phyloP scores from a whole-genome alignment of 345 rosid genomes.

The Linum tenue region DNA sequence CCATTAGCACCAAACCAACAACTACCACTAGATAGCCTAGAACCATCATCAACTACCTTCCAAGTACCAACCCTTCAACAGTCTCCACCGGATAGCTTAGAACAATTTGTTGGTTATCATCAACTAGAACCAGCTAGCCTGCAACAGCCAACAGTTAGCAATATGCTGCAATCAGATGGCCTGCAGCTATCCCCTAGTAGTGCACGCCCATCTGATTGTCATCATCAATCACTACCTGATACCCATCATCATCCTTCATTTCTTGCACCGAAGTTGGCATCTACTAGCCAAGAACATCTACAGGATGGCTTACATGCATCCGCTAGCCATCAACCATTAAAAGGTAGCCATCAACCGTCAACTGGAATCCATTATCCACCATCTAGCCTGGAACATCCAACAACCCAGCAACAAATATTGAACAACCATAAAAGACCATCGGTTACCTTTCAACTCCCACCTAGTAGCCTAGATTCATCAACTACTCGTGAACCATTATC shows the following conservation, averaged over 20 bases:
- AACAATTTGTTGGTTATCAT: background rate
- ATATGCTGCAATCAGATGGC: background rate
- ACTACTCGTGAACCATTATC: background rate
- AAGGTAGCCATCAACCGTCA: too few species aligned
- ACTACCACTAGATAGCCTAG: background rate
- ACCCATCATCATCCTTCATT: too few species aligned
- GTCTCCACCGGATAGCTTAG: background rate
- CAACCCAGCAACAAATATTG: background rate
- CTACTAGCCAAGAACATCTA: too few species aligned
- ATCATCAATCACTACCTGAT: too few species aligned
- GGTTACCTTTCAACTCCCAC: background rate
- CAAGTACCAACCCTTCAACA: background rate
- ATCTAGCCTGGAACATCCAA: background rate
- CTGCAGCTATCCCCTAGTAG: background rate
- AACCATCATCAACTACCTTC: background rate
- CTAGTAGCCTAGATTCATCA: background rate
- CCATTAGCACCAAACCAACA: background rate
- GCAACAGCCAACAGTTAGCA: background rate
- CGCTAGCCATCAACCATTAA: too few species aligned
- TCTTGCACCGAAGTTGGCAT: too few species aligned
- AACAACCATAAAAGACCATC: background rate
- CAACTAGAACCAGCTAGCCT: background rate
- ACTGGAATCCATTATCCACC: background rate
- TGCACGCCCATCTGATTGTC: too few species aligned
- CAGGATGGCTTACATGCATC: too few species aligned